Percentiles rank a stretch among this genome's conserved stretches.
Conservation (phyloP, 495 filamentous ascomycete genomes). For the Annulohypoxylon nitens region DNA sequence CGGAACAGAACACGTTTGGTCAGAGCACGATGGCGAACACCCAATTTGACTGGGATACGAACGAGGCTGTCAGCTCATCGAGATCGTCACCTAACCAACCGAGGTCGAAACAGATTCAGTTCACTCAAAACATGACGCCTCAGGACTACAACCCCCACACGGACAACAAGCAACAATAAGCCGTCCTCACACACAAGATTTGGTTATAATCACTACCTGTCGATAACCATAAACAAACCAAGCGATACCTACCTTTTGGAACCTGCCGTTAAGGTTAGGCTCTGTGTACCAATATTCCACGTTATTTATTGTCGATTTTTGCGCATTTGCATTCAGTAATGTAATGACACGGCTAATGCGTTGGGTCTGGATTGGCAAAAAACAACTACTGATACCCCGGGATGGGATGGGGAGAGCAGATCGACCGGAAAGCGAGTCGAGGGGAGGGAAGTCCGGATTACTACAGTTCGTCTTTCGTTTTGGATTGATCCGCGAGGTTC, state of each 20-base stretch:
- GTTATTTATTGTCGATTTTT: constrained; percentile 33
- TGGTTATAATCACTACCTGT: not conserved
- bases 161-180: constrained; percentile 28
- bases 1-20: constrained; percentile 50
- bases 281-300: constrained; percentile 44
- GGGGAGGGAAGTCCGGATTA: constrained; percentile 25
- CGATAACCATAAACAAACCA: not conserved
- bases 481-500: constrained; percentile 28
- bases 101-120: constrained; percentile 61
- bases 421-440: constrained; percentile 16
- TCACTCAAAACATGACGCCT: constrained; percentile 64
- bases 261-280: constrained; percentile 23
- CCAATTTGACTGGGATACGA: constrained; percentile 61
- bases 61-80: constrained; percentile 56
- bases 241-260: constrained; percentile 5
- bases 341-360: constrained; percentile 50
- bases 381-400: constrained; percentile 58
- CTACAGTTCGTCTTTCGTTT: constrained; percentile 33
- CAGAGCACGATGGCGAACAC: constrained; percentile 49
- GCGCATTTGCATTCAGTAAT: constrained; percentile 47
- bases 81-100: constrained; percentile 57
- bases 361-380: constrained; percentile 48
- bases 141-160: constrained; percentile 56
- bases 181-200: not conserved
- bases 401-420: constrained; percentile 34